Base-by-base conservation (phyloP, 2,329 filamentous ascomycete species). In the Neurospora sp. region DNA sequence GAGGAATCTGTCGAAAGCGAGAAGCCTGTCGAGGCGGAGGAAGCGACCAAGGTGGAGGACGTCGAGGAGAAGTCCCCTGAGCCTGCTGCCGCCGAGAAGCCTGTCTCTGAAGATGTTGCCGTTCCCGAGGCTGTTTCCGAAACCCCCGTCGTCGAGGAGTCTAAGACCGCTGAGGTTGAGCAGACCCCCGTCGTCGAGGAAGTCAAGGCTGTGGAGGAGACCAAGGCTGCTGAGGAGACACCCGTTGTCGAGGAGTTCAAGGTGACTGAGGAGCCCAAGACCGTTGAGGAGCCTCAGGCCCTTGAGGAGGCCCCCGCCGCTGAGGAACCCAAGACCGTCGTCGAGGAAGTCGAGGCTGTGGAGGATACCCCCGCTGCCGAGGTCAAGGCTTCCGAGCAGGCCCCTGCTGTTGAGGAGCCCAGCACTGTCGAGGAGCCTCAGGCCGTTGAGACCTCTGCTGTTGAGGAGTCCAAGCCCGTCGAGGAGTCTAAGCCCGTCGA, bases 251-350 rank as follows among this genome's bases (percentile, higher is more conserved):
- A 46, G 8, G 41, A 46, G n/a, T 46, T n/a, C 41, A 46, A 46
- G n/a, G n/a, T 8, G 8, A 11, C 8, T n/a, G 12, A 23, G 19
- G 52, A 62, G 23, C 8, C 43, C 43, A 57, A 69, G 12, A 15
- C 12, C 6, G 46, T 17, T 2, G 46, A 57, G 6, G 52, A 57
- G 41, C 6, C 33, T 3, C 3, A 19, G 17, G 17, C 41, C 3
- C 33, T 19, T n/a, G 68, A 71, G 36, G 66, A 73, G 66, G 28
- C 36, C 40, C 23, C 69, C n/a, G 33, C 68, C 37, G 43, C 5
- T 6, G 41, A 46, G 41, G 40, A 41, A 8, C 5, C 39, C 5
- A 40, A 40, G 39, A 17, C 39, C 12, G 40, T 33, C 39, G 41
- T 37, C 36, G 28, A 15, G 8, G 68, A 68, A 1, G 39, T 68